These are phyloP conservation scores for Penicillium sp. DNA, from an alignment of 2,329 filamentous ascomycete species.

Conservation along the genomic window DNA sequence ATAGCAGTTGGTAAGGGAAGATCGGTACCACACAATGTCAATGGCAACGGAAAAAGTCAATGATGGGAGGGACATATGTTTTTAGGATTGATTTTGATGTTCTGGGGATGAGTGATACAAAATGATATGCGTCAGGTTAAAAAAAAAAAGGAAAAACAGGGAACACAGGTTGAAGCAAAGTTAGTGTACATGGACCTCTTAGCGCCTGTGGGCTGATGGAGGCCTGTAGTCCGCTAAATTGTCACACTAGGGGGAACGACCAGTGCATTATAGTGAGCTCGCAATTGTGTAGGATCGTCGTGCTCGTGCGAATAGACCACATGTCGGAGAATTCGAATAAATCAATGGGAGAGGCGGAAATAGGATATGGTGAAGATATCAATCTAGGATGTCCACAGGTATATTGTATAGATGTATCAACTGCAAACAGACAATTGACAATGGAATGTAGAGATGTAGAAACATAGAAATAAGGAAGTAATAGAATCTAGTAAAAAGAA, in stretches of 20 bases:
- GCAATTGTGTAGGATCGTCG: slow-evolving; percentile 9
- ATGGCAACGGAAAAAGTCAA: background rate
- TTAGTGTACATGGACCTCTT: slow-evolving; percentile 10
- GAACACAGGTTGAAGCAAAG: slow-evolving; percentile 18
- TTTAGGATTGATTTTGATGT: background rate
- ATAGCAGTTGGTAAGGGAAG: slow-evolving; percentile 3
- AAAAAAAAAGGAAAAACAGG: slow-evolving; percentile 20
- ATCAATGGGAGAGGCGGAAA: background rate
- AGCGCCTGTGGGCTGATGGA: slow-evolving; percentile 9
- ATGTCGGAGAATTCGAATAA: slow-evolving; percentile 11
- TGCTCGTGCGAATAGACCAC: slow-evolving; percentile 14
- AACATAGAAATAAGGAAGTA: background rate
- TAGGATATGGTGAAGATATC: background rate
- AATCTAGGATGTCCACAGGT: background rate
- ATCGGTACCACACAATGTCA: background rate
- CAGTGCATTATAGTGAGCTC: slow-evolving; percentile 9
- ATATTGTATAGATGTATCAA: background rate
- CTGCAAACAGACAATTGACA: background rate
- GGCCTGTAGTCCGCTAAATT: slow-evolving; percentile 4
- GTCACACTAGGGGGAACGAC: background rate
- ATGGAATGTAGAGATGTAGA: background rate
- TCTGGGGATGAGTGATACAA: slow-evolving; percentile 15
- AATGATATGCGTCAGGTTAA: slow-evolving; percentile 20
- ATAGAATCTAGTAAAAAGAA: background rate
- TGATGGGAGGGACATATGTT: background rate